These are phyloP conservation scores for Mallotus nudiflorus DNA, from an alignment of 345 rosid genomes.

Conservation along the genomic window DNA sequence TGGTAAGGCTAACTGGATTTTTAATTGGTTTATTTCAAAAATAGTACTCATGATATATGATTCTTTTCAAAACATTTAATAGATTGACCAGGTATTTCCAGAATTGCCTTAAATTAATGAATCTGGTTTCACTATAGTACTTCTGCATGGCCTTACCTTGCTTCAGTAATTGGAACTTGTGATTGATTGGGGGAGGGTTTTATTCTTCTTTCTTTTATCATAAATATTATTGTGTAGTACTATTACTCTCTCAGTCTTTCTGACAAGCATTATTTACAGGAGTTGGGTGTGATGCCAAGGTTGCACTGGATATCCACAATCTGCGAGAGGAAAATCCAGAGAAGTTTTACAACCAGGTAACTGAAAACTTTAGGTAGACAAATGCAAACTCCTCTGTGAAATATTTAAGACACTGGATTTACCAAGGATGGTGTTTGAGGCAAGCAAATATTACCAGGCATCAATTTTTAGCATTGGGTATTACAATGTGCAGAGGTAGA, in stretches of 20 bases:
- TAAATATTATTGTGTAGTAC: neutral
- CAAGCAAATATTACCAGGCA: neutral
- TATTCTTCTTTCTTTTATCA: constrained; percentile 1
- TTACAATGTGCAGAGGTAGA: neutral
- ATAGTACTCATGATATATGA: neutral
- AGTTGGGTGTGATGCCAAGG: constrained; percentile 89
- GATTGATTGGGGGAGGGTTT: neutral
- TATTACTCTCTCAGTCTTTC: neutral
- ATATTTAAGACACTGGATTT: neutral
- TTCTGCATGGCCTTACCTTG: neutral
- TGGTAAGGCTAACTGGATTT: too few species aligned
- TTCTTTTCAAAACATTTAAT: neutral
- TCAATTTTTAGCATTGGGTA: neutral
- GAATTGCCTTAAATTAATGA: neutral
- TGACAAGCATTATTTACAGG: constrained; percentile 42
- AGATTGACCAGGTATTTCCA: neutral
- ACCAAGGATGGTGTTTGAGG: neutral
- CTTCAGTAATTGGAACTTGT: neutral
- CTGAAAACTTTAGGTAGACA: neutral
- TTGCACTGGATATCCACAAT: constrained; percentile 78
- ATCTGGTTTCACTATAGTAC: neutral
- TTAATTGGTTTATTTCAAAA: neutral
- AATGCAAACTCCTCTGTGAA: neutral
- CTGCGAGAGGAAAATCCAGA: constrained; percentile 79
- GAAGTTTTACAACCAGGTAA: constrained; percentile 80